phyloP scores from a whole-genome alignment of 1,139 yeast species.

The Candida pseudoviswanathii region DNA sequence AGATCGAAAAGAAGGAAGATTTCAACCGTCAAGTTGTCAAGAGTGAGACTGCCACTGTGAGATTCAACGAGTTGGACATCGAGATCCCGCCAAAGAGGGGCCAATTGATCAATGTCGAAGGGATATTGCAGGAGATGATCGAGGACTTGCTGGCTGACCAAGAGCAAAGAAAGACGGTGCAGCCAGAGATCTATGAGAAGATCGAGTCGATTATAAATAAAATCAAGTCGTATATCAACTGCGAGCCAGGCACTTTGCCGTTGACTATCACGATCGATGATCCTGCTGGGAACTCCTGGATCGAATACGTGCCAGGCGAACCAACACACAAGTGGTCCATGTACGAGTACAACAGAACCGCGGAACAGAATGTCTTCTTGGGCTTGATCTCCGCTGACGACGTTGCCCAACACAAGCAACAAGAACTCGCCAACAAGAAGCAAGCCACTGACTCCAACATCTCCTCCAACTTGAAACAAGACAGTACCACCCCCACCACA shows the following conservation, averaged over 20 bases:
- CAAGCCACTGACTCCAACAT: slow-evolving; percentile 38
- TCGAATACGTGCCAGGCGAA: slow-evolving; percentile 87
- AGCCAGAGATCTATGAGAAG: slow-evolving; percentile 75
- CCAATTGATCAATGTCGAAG: slow-evolving; percentile 90
- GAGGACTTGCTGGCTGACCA: slow-evolving; percentile 85
- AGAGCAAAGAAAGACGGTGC: slow-evolving; percentile 67
- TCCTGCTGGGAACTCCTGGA: slow-evolving; percentile 98
- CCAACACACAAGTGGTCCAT: slow-evolving; percentile 90
- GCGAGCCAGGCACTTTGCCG: slow-evolving; percentile 71
- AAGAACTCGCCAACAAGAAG: slow-evolving; percentile 38
- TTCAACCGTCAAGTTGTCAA: slow-evolving; percentile 90
- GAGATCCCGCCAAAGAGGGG: slow-evolving; percentile 97
- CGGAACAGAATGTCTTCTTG: slow-evolving; percentile 82
- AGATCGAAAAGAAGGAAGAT: slow-evolving; percentile 71
- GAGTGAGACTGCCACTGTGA: slow-evolving; percentile 83
- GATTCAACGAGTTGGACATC: slow-evolving; percentile 80
- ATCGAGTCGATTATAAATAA: slow-evolving; percentile 69
- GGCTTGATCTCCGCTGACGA: slow-evolving; percentile 87
- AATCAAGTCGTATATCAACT: slow-evolving; percentile 59
- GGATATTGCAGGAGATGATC: slow-evolving; percentile 78
- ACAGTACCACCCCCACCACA: slow-evolving; percentile 6
- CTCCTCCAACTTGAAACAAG: slow-evolving; percentile 23
- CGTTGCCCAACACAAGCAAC: slow-evolving; percentile 55
- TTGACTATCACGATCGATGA: slow-evolving; percentile 83
- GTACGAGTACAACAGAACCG: slow-evolving; percentile 79